phyloP scores from a whole-genome alignment of 2,329 filamentous ascomycete species.

The Emydomyces testavorans region DNA sequence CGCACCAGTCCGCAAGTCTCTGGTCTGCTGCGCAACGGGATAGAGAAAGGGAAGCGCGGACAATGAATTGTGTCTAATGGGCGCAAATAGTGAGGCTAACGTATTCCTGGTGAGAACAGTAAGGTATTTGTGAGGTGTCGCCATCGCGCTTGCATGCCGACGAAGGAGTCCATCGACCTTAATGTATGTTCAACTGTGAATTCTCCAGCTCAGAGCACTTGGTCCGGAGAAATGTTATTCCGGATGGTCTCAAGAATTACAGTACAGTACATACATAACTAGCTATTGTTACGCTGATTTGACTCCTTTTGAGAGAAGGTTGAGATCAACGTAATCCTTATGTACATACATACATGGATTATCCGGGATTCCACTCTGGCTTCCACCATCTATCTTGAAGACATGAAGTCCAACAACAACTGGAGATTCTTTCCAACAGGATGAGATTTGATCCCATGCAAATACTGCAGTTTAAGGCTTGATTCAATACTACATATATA shows the following conservation, averaged over 20 bases:
- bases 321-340: no score
- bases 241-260: neutral
- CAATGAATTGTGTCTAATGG: constrained; percentile 12
- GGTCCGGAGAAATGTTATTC: neutral
- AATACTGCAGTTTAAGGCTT: no score
- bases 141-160: constrained; percentile 12
- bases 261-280: no score
- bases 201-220: neutral
- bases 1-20: constrained; percentile 9
- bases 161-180: neutral
- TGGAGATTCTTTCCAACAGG: no score
- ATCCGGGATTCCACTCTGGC: no score
- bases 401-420: no score
- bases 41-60: constrained; percentile 15
- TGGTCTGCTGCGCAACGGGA: constrained; percentile 16
- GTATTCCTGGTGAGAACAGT: constrained; percentile 15
- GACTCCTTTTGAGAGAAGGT: no score
- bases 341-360: no score
- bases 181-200: neutral
- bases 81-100: constrained; percentile 11
- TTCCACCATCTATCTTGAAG: no score
- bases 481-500: no score
- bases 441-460: no score
- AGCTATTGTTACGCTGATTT: no score
- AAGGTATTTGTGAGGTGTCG: constrained; percentile 15